These are phyloP conservation scores for Cinchona pubescens DNA, from an alignment of 257 asterid genomes.

Conservation along the genomic window DNA sequence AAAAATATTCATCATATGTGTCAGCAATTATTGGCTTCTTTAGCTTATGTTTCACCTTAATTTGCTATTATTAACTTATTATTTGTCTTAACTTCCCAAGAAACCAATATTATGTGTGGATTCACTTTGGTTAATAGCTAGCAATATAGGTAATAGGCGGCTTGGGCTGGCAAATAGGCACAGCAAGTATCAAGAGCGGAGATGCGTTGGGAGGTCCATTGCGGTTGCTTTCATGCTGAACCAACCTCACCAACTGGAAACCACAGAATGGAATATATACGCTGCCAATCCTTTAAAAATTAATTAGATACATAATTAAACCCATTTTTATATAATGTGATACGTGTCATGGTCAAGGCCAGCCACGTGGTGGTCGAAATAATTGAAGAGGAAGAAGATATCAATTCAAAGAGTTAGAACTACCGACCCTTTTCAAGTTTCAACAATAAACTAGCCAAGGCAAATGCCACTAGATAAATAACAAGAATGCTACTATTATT, in stretches of 20 bases:
- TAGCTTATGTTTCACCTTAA: not conserved
- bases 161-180: constrained; percentile 1
- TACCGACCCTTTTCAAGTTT: constrained; percentile 14
- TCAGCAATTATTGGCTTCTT: constrained; percentile 22
- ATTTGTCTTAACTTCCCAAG: not conserved
- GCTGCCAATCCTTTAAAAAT: constrained; percentile 6
- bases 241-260: constrained; percentile 42
- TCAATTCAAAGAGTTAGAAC: constrained; percentile 26
- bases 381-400: constrained; percentile 38
- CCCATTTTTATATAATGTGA: not conserved
- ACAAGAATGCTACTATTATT: not conserved
- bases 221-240: constrained; percentile 45
- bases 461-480: not conserved
- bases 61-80: not conserved
- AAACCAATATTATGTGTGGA: not conserved
- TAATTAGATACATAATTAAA: not conserved
- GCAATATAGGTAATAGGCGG: not conserved
- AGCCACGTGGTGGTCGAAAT: constrained; percentile 39
- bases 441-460: not conserved
- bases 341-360: constrained; percentile 51
- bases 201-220: constrained; percentile 16
- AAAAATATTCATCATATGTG: not conserved
- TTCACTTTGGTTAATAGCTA: not conserved
- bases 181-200: not conserved
- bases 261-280: constrained; percentile 15